Evolutionary conservation across 352 stramenopile species (phyloP).

Genomic region (Globisporangium abappressorium): DNA sequence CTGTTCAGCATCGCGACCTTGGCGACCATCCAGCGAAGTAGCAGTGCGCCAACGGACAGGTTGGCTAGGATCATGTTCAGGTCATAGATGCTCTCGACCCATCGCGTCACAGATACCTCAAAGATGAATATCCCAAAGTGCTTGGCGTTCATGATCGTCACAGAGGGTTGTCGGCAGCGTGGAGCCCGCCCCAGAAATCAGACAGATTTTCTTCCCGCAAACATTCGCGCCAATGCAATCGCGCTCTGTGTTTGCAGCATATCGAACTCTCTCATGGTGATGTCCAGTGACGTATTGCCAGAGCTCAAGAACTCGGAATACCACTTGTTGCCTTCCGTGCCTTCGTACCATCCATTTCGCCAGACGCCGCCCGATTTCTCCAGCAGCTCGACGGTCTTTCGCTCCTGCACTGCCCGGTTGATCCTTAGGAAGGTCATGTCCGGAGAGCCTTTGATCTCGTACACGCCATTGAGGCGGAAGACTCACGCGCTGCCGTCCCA

Average conservation of each 20-base stretch:
- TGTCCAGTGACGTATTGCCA: too few relatives aligned
- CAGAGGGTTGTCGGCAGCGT: neutral
- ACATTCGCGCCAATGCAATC: too few relatives aligned
- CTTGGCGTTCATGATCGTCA: conserved; percentile 24
- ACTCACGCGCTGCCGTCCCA: conserved; percentile 28
- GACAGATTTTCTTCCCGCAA: neutral
- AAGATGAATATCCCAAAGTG: conserved; percentile 26
- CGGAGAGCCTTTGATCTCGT: conserved; percentile 3
- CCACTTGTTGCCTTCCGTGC: neutral
- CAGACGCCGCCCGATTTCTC: too few relatives aligned
- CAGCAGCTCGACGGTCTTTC: too few relatives aligned
- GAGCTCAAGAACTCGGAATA: too few relatives aligned
- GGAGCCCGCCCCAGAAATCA: conserved; percentile 17
- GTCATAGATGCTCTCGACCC: conserved; percentile 26
- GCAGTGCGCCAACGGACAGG: conserved; percentile 22
- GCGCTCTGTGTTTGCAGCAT: too few relatives aligned
- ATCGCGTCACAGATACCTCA: neutral
- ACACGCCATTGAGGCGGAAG: conserved; percentile 25
- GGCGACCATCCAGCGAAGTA: conserved; percentile 31
- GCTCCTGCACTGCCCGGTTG: too few relatives aligned
- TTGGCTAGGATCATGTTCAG: conserved; percentile 38
- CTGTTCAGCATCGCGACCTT: conserved; percentile 10
- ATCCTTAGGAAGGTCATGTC: too few relatives aligned
- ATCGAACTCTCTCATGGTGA: too few relatives aligned
- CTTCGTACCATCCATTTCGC: too few relatives aligned